Base-by-base conservation (phyloP, 2,329 filamentous ascomycete species). In the Talaromyces albobiverticillius region DNA sequence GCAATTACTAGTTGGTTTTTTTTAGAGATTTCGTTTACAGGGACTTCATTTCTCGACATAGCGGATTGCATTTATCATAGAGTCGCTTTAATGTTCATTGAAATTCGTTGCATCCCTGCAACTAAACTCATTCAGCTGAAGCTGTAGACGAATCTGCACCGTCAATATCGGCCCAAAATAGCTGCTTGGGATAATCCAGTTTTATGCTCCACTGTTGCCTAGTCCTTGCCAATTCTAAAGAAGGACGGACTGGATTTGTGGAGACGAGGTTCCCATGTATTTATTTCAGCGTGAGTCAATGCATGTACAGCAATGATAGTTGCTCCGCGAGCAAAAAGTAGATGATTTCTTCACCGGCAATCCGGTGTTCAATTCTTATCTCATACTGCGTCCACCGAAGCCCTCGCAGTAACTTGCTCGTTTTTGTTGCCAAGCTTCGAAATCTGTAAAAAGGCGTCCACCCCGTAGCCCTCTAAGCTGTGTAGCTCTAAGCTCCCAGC, bases 371-470 rank as follows among this genome's bases (percentile, higher is more conserved):
- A 3, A 36, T n/a, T 16, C 14, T 3, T 36, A 9, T 14, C 38
- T 71, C 77, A 89, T 11, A 92, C 82, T 18, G 87, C 86, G 71
- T 92, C 88, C 79, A 92, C 90, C 60, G 81, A 84, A 23, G 88
- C 88, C 64, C 88, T 78, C 25, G 84, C 90, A 16, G 81, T 90
- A 58, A 99, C 79, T 71, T 95, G 90, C 76, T 99, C 94, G 67
- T 97, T 96, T 79, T 96, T 96, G 71, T 99, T 99, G 18, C 94
- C 94, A 54, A 99, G 79, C 70, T 95, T 95, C 4, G 90, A 95
- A 57, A 99, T 96, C 68, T 97, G 92, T 59, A 99, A 74, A 67
- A 99, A 99, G 0, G 89, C 92, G 75, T 99, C 94, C 6, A 95
- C 90, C 13, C 94, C 94, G 68, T 96, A 97, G 0, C 94, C 95